phyloP scores from a whole-genome alignment of 2,329 filamentous ascomycete species.

The Elsinoe fawcettii region DNA sequence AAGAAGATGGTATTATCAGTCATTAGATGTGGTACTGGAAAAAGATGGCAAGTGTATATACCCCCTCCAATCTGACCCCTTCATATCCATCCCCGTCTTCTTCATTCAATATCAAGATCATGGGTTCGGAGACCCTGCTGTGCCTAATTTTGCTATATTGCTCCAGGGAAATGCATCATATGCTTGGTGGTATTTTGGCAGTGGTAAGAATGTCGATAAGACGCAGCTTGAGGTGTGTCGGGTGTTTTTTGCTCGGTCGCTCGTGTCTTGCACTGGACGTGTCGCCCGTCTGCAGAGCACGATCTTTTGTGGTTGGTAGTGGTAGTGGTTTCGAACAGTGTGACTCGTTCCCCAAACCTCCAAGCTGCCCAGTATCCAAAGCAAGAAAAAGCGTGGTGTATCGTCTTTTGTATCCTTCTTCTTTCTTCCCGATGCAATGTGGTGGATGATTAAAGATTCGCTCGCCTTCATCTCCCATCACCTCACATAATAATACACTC shows the following conservation, averaged over 20 bases:
- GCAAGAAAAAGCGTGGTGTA: slow-evolving; percentile 7
- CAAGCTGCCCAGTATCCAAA: background rate
- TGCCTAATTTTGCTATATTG: no score
- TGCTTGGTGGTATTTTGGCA: no score
- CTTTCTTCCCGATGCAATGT: background rate
- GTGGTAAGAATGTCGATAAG: no score
- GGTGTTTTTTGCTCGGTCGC: no score
- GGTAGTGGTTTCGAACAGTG: background rate
- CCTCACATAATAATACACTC: slow-evolving; percentile 22
- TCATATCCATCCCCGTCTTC: background rate
- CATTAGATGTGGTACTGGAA: slow-evolving; percentile 6
- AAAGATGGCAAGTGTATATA: slow-evolving; percentile 11
- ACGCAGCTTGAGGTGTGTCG: no score
- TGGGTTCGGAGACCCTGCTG: background rate
- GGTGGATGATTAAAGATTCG: background rate
- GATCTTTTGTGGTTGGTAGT: no score
- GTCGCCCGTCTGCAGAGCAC: no score
- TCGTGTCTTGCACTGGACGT: no score
- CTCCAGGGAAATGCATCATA: no score
- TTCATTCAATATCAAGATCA: background rate
- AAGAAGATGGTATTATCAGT: slow-evolving; percentile 7
- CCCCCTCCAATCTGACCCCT: background rate
- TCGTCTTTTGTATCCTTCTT: background rate
- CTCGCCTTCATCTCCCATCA: slow-evolving; percentile 13
- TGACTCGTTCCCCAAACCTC: background rate